A percentile compares a stretch with the other conserved stretches of the same genome.
phyloP scores from a whole-genome alignment of 495 filamentous ascomycete genomes.

The Neurospora terricola region DNA sequence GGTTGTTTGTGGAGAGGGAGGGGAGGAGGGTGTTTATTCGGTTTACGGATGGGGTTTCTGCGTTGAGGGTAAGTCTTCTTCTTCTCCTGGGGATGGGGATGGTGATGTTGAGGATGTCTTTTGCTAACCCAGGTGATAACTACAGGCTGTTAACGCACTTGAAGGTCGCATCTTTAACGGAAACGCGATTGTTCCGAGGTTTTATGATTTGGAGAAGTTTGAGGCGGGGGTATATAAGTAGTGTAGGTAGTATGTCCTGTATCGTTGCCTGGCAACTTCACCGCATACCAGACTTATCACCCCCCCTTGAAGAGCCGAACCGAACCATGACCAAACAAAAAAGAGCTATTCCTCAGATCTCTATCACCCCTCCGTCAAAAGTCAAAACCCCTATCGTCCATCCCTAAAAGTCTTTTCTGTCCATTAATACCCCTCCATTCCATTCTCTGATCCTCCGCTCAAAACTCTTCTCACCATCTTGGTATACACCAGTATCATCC shows the following conservation, averaged over 20 bases:
- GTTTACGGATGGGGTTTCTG: conserved; percentile 72
- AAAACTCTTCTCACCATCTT: background rate
- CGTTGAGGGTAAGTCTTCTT: conserved; percentile 55
- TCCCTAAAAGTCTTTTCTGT: background rate
- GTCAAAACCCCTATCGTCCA: background rate
- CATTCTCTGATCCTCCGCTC: background rate
- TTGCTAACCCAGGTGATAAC: background rate
- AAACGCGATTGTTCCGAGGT: conserved; percentile 66
- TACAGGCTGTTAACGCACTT: conserved; percentile 75
- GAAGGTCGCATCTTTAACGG: conserved; percentile 80
- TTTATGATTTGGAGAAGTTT: conserved; percentile 74
- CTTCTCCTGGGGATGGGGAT: background rate
- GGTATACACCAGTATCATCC: background rate
- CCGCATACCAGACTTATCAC: background rate
- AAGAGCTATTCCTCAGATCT: background rate
- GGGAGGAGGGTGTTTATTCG: conserved; percentile 71
- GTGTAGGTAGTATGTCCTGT: conserved; percentile 1
- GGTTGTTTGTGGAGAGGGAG: conserved; percentile 59
- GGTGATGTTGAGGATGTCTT: background rate
- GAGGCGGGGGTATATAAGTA: conserved; percentile 54
- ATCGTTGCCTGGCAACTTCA: background rate
- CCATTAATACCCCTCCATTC: background rate
- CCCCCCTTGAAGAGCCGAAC: background rate
- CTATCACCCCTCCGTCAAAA: background rate
- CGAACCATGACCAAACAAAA: background rate